phyloP scores from a whole-genome alignment of 176 grass and related monocot species.

The Tillandsia fasciculata region DNA sequence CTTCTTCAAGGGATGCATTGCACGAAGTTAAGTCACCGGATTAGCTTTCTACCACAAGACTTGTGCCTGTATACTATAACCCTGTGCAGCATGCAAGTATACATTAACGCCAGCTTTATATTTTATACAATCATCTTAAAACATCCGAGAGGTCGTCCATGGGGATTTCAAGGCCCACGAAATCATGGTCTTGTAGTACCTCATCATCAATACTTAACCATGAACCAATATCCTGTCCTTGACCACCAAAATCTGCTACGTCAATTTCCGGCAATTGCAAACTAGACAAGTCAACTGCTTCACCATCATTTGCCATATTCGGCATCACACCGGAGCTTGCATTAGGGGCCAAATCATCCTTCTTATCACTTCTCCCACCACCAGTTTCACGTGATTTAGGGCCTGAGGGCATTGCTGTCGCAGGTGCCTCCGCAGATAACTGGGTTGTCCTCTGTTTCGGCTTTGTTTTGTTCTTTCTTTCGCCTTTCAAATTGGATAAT shows the following conservation, averaged over 20 bases:
- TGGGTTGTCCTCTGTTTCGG: constrained; percentile 62
- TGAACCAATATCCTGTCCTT: constrained; percentile 16
- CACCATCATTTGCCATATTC: constrained; percentile 27
- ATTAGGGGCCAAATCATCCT: constrained; percentile 28
- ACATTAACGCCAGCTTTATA: constrained; percentile 29
- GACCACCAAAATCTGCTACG: constrained; percentile 31
- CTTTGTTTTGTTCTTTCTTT: constrained; percentile 79
- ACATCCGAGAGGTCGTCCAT: constrained; percentile 80
- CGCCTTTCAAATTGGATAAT: constrained; percentile 49
- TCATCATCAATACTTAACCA: constrained; percentile 68
- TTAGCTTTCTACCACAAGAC: constrained; percentile 10
- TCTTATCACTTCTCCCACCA: constrained; percentile 20
- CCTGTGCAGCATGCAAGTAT: constrained; percentile 20
- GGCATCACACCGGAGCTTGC: constrained; percentile 18
- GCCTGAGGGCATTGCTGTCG: constrained; percentile 22
- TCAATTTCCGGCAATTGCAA: constrained; percentile 65
- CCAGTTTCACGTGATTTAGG: background rate
- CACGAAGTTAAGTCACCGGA: background rate
- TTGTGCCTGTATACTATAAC: constrained; percentile 38
- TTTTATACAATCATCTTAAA: constrained; percentile 54
- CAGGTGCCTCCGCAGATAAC: constrained; percentile 24
- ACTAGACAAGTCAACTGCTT: constrained; percentile 34
- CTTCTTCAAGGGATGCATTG: background rate
- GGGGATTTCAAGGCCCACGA: constrained; percentile 78
- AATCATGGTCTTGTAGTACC: constrained; percentile 61